Percentiles rank a stretch among this genome's conserved stretches.
Evolutionary conservation across 805 yeast species (phyloP).

Genomic region (Candida patagonica): DNA sequence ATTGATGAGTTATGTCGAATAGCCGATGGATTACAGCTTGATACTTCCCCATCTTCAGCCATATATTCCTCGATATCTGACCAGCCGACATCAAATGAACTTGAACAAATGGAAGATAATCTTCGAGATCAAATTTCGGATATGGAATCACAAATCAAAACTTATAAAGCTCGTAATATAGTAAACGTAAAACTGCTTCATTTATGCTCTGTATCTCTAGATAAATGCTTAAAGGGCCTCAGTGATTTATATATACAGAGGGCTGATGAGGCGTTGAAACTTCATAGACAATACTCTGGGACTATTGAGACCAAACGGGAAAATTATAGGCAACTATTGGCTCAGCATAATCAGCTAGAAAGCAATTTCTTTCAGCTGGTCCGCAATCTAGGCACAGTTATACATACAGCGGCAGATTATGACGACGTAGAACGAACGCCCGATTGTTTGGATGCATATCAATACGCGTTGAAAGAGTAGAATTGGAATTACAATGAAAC

Average conservation of each 20-base stretch:
- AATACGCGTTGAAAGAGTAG: too few species aligned
- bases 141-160: slow-evolving; percentile 10
- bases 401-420: slow-evolving; percentile 4
- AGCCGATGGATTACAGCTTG: slow-evolving; percentile 9
- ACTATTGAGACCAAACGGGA: slow-evolving; percentile 15
- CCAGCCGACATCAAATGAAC: slow-evolving; percentile 9
- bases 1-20: slow-evolving; percentile 11
- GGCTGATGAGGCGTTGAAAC: slow-evolving; percentile 12
- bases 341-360: slow-evolving; percentile 15
- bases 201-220: slow-evolving; percentile 11
- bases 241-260: slow-evolving; percentile 14
- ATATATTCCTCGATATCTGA: slow-evolving; percentile 6
- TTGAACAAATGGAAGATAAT: slow-evolving; percentile 2
- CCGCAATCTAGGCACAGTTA: slow-evolving; percentile 12
- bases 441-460: slow-evolving; percentile 11
- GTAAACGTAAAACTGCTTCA: slow-evolving; percentile 12
- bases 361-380: slow-evolving; percentile 9
- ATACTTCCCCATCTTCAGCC: background rate
- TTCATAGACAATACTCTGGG: slow-evolving; percentile 14
- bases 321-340: slow-evolving; percentile 12
- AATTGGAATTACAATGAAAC: too few species aligned
- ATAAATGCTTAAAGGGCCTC: slow-evolving; percentile 14
- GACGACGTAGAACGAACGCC: slow-evolving; percentile 1
- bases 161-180: slow-evolving; percentile 7
- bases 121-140: slow-evolving; percentile 12